Evolutionary conservation across 805 yeast species (phyloP).

Genomic region (Candida tibetensis): DNA sequence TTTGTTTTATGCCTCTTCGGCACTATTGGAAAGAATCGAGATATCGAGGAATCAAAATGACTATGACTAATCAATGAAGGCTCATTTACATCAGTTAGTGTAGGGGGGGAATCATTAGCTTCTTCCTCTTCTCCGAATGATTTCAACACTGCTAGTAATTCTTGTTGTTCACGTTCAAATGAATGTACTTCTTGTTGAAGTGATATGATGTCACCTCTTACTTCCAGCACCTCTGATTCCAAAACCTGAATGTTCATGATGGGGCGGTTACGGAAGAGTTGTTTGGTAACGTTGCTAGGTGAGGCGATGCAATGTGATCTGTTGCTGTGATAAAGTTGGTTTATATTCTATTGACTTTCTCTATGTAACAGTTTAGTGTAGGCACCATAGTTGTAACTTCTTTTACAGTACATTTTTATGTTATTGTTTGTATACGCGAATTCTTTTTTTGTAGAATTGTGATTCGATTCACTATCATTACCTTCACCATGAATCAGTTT

Average conservation of each 20-base stretch:
- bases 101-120: slow-evolving; percentile 1
- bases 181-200: slow-evolving; percentile 17
- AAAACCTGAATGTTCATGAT: too few species aligned
- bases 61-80: slow-evolving; percentile 24
- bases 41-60: slow-evolving; percentile 30
- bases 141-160: slow-evolving; percentile 11
- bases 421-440: background rate
- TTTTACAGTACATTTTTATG: too few species aligned
- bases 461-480: slow-evolving; percentile 3
- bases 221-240: slow-evolving; percentile 15
- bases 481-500: slow-evolving; percentile 14
- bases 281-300: too few species aligned
- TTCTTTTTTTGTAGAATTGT: background rate
- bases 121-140: slow-evolving; percentile 9
- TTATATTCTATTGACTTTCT: too few species aligned
- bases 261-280: too few species aligned
- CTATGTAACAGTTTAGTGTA: too few species aligned
- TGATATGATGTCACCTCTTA: slow-evolving; percentile 18
- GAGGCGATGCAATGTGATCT: too few species aligned
- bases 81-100: slow-evolving; percentile 5
- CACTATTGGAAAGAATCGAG: slow-evolving; percentile 17
- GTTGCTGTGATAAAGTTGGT: too few species aligned
- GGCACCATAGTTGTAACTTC: too few species aligned
- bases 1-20: background rate
- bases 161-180: slow-evolving; percentile 11